These are phyloP conservation scores for Lepidium aucheri DNA, from an alignment of 345 rosid genomes.

Conservation along the genomic window DNA sequence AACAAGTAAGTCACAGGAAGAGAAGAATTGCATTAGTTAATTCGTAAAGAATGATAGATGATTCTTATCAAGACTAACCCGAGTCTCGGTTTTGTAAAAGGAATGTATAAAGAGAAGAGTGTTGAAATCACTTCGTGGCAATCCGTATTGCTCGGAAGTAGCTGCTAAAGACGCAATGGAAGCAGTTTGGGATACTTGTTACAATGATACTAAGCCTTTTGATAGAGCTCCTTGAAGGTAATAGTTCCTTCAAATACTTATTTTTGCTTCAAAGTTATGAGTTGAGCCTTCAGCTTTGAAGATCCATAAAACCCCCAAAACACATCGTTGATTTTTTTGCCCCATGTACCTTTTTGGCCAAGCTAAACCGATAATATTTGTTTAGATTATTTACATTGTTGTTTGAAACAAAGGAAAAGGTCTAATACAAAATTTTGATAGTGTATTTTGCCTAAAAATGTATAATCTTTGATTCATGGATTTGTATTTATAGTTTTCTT, in stretches of 20 bases:
- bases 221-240: slow-evolving; percentile 83
- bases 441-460: background rate
- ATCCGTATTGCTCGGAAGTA: slow-evolving; percentile 73
- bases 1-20: slow-evolving; percentile 49
- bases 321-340: background rate
- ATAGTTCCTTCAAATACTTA: background rate
- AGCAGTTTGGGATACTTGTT: slow-evolving; percentile 92
- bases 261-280: background rate
- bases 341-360: slow-evolving; percentile 1
- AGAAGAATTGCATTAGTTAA: background rate
- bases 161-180: slow-evolving; percentile 85
- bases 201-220: slow-evolving; percentile 89
- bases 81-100: slow-evolving; percentile 26
- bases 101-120: slow-evolving; percentile 92
- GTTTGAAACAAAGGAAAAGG: slow-evolving; percentile 1
- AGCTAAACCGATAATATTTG: background rate
- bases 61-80: background rate
- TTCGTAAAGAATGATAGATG: background rate
- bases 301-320: slow-evolving; percentile 7
- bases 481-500: background rate
- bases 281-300: slow-evolving; percentile 9
- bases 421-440: slow-evolving; percentile 1
- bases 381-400: background rate
- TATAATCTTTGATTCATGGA: background rate
- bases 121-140: slow-evolving; percentile 54